phyloP scores from a whole-genome alignment of 257 asterid genomes.

The Solanum appendiculatum region DNA sequence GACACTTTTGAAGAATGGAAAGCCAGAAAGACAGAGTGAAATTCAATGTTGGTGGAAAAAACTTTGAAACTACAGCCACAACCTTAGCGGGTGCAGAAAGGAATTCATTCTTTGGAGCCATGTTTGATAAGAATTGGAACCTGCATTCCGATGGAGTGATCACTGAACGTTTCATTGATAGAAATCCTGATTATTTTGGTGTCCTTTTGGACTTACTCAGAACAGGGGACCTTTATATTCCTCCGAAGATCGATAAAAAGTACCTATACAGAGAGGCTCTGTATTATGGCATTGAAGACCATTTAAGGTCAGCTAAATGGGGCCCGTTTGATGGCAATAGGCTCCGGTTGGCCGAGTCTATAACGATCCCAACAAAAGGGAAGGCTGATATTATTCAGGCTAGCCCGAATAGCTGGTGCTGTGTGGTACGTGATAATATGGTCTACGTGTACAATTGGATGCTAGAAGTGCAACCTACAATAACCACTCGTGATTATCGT shows the following conservation, averaged over 20 bases:
- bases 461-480: constrained; percentile 63
- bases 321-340: constrained; percentile 77
- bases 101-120: constrained; percentile 64
- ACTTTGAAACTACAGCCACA: constrained; percentile 6
- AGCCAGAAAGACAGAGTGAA: constrained; percentile 59
- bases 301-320: constrained; percentile 53
- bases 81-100: constrained; percentile 46
- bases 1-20: constrained; percentile 32
- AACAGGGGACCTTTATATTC: constrained; percentile 68
- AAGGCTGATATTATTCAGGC: constrained; percentile 68
- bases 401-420: constrained; percentile 73
- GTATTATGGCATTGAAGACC: constrained; percentile 65
- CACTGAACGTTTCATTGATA: constrained; percentile 65
- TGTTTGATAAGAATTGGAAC: constrained; percentile 79
- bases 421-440: constrained; percentile 81
- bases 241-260: constrained; percentile 46
- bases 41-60: too few species aligned
- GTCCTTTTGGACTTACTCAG: constrained; percentile 72
- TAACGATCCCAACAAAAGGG: constrained; percentile 50
- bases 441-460: constrained; percentile 87
- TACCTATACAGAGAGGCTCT: constrained; percentile 49
- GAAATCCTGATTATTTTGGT: constrained; percentile 71
- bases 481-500: constrained; percentile 48
- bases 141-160: constrained; percentile 26
- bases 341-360: constrained; percentile 38